Evolutionary conservation across 2,329 filamentous ascomycete species (phyloP), one percentile per base, ranked within the genome.

Genomic region (Chalaropsis ovoidea): DNA sequence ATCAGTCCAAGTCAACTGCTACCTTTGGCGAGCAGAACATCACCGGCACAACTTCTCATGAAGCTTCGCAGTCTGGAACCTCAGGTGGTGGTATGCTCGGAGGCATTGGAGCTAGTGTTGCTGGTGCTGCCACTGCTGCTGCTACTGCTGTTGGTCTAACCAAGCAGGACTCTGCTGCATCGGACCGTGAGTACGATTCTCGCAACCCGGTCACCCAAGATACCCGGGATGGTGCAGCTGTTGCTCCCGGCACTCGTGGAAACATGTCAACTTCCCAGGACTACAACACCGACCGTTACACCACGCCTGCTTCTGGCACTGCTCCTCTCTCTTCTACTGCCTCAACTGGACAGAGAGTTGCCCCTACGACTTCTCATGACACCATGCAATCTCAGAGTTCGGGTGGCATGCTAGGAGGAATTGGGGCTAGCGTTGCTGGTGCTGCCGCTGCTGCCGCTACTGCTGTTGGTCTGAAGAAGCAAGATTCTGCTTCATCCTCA

Each of bases 71-170:
- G 31, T 22, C 63, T n/a, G 54, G n/a, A 58, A 56, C 17, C 17
- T 61, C 63, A 2, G 27, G 43, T n/a, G 52, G 52, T 27, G 52
- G 66, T 43, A 65, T 65, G 42, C 43, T 65, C 3, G 47, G 63
- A 19, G 63, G 61, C 17, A 65, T 67, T 61, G 66, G 66, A 31
- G 66, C 63, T 27, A 62, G 63, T 52, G 66, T 67, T 60, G 61
- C 66, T n/a, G 63, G 66, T n/a, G 66, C 66, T n/a, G 63, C 66
- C 41, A 61, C 63, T 24, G 63, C 66, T 35, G 66, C 66, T 35
- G 66, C 66, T 35, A 63, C 63, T 60, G 63, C 63, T 19, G 63
- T 65, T 60, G 63, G 63, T 10, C 61, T 67, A 17, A 49, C 63
- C 15, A 58, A 58, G 27, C 43, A 47, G 5, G 54, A 58, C 39